Conservation (phyloP, 139 green algal species). For the Parachlorella kessleri region DNA sequence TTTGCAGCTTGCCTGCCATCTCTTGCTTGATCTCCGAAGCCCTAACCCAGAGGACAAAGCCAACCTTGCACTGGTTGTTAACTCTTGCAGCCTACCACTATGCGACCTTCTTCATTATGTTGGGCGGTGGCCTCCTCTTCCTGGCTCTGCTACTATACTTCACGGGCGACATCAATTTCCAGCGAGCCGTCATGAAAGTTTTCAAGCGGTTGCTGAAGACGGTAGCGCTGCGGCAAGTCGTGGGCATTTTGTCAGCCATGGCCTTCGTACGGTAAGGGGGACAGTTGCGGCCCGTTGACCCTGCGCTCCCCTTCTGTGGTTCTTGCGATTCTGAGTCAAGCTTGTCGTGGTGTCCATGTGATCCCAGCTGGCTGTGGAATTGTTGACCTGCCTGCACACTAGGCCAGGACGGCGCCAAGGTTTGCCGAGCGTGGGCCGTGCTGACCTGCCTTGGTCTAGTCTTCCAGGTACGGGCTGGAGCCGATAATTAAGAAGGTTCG, state of each 20-base stretch:
- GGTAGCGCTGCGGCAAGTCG: slow-evolving; percentile 69
- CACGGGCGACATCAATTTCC: slow-evolving; percentile 59
- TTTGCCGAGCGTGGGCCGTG: too few species aligned
- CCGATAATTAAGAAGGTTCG: slow-evolving; percentile 54
- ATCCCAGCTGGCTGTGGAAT: background rate
- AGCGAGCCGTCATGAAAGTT: slow-evolving; percentile 43
- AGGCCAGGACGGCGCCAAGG: background rate
- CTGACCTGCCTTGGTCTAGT: too few species aligned
- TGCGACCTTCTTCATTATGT: slow-evolving; percentile 47
- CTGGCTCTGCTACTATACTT: slow-evolving; percentile 61
- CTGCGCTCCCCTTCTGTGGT: background rate
- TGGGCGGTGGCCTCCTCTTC: slow-evolving; percentile 53
- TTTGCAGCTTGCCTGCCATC: too few species aligned
- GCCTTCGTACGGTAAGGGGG: slow-evolving; percentile 41
- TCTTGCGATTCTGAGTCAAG: background rate
- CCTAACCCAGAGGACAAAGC: too few species aligned
- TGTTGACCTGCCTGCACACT: background rate
- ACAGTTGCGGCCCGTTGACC: background rate
- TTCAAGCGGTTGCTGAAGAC: slow-evolving; percentile 62
- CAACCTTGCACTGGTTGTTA: too few species aligned
- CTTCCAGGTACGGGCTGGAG: slow-evolving; percentile 44
- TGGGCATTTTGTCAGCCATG: slow-evolving; percentile 45
- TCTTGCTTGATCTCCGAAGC: too few species aligned
- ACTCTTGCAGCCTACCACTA: slow-evolving; percentile 34
- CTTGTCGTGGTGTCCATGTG: too few species aligned